phyloP scores from a whole-genome alignment of 2,329 filamentous ascomycete genomes.

The Calonectria fujianensis region DNA sequence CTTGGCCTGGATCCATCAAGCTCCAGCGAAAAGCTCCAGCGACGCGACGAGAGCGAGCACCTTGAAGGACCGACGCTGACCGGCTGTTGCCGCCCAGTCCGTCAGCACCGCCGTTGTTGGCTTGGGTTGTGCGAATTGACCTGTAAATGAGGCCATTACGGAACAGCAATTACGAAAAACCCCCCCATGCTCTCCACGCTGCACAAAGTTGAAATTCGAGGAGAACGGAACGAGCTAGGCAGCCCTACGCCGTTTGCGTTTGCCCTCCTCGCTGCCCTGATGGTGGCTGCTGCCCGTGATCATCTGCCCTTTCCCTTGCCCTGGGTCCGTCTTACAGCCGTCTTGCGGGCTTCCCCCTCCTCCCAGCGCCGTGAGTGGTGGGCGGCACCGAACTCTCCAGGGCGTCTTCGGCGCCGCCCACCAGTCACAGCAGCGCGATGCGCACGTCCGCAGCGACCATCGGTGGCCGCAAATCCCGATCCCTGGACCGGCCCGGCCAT shows the following conservation, averaged over 20 bases:
- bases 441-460: conserved; percentile 4
- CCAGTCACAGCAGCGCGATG: conserved; percentile 29
- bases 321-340: conserved; percentile 13
- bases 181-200: background rate
- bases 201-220: background rate
- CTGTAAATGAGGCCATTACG: conserved; percentile 8
- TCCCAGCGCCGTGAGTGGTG: conserved; percentile 34
- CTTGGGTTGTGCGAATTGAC: conserved; percentile 17
- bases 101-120: background rate
- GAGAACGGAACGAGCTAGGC: background rate
- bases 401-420: conserved; percentile 30
- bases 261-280: background rate
- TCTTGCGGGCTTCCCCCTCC: background rate
- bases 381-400: conserved; percentile 27
- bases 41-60: conserved; percentile 19
- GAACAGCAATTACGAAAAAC: conserved; percentile 19
- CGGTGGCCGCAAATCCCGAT: conserved; percentile 30
- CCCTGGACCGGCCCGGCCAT: conserved; percentile 35
- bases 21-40: conserved; percentile 22
- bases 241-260: conserved; percentile 22
- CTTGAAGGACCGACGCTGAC: conserved; percentile 48
- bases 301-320: conserved; percentile 19
- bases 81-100: conserved; percentile 41
- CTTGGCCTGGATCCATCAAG: conserved; percentile 24
- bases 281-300: conserved; percentile 13